Base-by-base conservation (phyloP, 1,284 basidiomycete species). In the Trametes polyzona region DNA sequence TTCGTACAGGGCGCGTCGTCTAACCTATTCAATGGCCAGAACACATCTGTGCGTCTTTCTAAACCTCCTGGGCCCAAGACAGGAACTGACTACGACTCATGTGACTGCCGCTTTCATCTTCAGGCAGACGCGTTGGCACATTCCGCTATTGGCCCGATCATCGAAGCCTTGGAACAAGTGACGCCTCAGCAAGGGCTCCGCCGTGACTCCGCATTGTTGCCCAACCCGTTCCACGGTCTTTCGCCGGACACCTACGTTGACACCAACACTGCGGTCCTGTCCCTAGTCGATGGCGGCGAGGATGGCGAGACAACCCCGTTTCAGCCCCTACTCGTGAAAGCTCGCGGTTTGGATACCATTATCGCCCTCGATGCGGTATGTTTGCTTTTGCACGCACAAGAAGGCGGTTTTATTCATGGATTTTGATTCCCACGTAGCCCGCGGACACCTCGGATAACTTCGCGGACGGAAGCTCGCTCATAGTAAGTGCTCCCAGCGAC, bases 181-280 rank as follows among this genome's bases (percentile, higher is more conserved):
- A 23, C 58, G n/a, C 56, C 62, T 3, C 46, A 60, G 46, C 29
- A 29, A 2, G 54, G 47, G 11, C 53, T 63, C 36, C 56, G 58
- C 4, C 56, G 60, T 14, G 62, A 63, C 40, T 14, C 58, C 1
- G 69, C 69, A 0, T 56, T 54, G 12, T 68, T 69, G 52, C 77
- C 77, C 10, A 82, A 82, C 58, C 71, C 80, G 2, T 82, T 82
- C 70, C 67, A 69, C 39, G 76, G 76, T 12, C 41, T 80, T 4
- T 66, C 74, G 3, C 65, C 69, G 2, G 52, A 58, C 0, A 76
- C 74, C 0, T 81, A 76, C 54, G 49, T 74, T 4, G 73, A 77
- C 57, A 67, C 75, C 1, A 66, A 69, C 47, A 69, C 75, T 63
- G 66, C 47, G 10, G 52, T 73, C 8, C 62, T 81, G 0, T 63